These are phyloP conservation scores for Hygrophorus russula DNA, from an alignment of 768 basidiomycete genomes.

Conservation along the genomic window DNA sequence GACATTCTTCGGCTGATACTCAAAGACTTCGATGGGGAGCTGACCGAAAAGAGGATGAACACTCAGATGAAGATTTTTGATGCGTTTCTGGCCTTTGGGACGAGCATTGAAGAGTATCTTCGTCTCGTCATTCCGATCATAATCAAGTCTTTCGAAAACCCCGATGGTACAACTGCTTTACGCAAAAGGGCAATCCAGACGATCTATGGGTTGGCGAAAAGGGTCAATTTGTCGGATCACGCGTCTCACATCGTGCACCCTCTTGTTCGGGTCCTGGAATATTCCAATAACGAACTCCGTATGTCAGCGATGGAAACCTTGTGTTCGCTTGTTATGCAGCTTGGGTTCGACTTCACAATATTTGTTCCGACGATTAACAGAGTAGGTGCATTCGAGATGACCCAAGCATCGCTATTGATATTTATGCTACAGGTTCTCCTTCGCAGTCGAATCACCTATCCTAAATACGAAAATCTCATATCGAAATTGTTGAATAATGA, in stretches of 20 bases:
- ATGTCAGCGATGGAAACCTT: slow-evolving; percentile 87
- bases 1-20: slow-evolving; percentile 82
- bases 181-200: slow-evolving; percentile 87
- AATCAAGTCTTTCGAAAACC: slow-evolving; percentile 79
- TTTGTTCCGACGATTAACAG: slow-evolving; percentile 97
- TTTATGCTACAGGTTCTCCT: slow-evolving; percentile 49
- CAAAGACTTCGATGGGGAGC: slow-evolving; percentile 84
- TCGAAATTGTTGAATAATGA: slow-evolving; percentile 87
- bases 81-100: slow-evolving; percentile 89
- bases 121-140: slow-evolving; percentile 95
- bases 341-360: slow-evolving; percentile 94
- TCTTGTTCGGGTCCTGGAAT: slow-evolving; percentile 74
- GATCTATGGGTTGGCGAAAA: slow-evolving; percentile 78
- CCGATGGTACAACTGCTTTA: slow-evolving; percentile 60
- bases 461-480: slow-evolving; percentile 81
- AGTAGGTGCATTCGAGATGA: slow-evolving; percentile 31
- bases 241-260: slow-evolving; percentile 96
- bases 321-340: slow-evolving; percentile 84
- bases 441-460: slow-evolving; percentile 66
- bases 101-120: slow-evolving; percentile 95
- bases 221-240: slow-evolving; percentile 97
- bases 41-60: slow-evolving; percentile 63
- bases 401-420: not conserved
- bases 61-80: slow-evolving; percentile 90
- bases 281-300: slow-evolving; percentile 66